Evolutionary conservation across 2,329 filamentous ascomycete genomes (phyloP).

Genomic region (Aspergillus sp.): DNA sequence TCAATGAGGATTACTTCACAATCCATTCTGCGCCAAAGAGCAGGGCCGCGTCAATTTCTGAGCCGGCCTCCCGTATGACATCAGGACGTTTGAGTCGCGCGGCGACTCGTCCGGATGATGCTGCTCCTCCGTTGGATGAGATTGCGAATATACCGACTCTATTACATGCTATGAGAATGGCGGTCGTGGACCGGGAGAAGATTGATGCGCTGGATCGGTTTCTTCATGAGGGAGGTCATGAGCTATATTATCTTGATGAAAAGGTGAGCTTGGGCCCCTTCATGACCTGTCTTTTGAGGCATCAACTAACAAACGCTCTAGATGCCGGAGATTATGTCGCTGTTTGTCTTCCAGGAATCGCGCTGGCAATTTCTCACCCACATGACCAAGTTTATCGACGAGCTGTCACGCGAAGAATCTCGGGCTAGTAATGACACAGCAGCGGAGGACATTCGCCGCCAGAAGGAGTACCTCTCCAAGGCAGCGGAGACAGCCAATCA

Average conservation of each 20-base stretch:
- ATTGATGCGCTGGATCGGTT: conserved; percentile 80
- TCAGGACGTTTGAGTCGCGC: conserved; percentile 34
- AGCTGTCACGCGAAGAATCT: conserved; percentile 46
- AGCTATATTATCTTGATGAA: conserved; percentile 71
- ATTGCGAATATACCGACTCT: conserved; percentile 66
- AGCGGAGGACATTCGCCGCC: conserved; percentile 42
- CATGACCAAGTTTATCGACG: conserved; percentile 64
- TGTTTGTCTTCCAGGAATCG: conserved; percentile 87
- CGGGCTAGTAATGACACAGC: conserved; percentile 38
- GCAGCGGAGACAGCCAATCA: conserved; percentile 74
- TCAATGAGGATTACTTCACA: conserved; percentile 77
- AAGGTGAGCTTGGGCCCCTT: conserved; percentile 36
- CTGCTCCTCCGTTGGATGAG: conserved; percentile 46
- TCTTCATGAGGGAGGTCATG: conserved; percentile 70
- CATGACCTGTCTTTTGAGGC: not conserved
- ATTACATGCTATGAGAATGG: conserved; percentile 63
- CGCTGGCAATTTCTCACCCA: conserved; percentile 71
- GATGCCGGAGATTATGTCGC: conserved; percentile 81
- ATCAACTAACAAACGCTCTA: conserved; percentile 24
- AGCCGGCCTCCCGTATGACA: conserved; percentile 26
- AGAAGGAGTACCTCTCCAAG: conserved; percentile 67
- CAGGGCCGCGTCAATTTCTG: conserved; percentile 40
- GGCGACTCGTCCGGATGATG: conserved; percentile 44
- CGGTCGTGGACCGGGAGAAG: conserved; percentile 87
- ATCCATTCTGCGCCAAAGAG: conserved; percentile 57